phyloP scores from a whole-genome alignment of 345 rosid genomes.

The Limnanthes douglasii region DNA sequence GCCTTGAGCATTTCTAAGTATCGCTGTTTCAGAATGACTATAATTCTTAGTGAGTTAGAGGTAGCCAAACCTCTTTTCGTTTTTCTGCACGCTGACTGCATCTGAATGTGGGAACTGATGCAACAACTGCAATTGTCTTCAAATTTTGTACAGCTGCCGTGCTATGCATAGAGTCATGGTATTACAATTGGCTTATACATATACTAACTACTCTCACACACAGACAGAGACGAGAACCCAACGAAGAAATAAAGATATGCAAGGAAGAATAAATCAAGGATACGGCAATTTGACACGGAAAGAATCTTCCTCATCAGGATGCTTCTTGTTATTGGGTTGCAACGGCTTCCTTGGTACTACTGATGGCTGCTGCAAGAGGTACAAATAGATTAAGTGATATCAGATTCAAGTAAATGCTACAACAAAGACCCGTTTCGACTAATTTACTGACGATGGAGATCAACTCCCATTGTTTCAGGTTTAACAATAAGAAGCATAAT shows the following conservation, averaged over 20 bases:
- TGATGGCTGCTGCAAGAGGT: slow-evolving; percentile 17
- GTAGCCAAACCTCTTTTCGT: slow-evolving; percentile 58
- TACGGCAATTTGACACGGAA: slow-evolving; percentile 66
- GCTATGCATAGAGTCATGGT: slow-evolving; percentile 31
- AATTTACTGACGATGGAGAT: no score
- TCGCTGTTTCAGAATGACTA: no score
- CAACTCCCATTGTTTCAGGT: no score
- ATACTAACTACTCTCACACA: neutral
- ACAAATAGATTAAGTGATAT: no score
- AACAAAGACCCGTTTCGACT: no score
- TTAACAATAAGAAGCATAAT: no score
- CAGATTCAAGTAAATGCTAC: no score
- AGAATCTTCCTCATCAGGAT: slow-evolving; percentile 55
- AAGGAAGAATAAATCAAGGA: slow-evolving; percentile 14
- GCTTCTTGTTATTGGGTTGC: slow-evolving; percentile 57
- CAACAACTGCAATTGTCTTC: slow-evolving; percentile 27
- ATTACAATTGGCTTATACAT: neutral
- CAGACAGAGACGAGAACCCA: slow-evolving; percentile 3
- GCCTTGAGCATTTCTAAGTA: no score
- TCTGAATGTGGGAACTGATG: slow-evolving; percentile 57
- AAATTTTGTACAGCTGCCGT: slow-evolving; percentile 34
- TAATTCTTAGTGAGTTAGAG: neutral
- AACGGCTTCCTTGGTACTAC: slow-evolving; percentile 37
- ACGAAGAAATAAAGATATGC: slow-evolving; percentile 1
- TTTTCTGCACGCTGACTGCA: slow-evolving; percentile 74